phyloP scores from a whole-genome alignment of 345 rosid species.

The Bretschneidera sinensis region DNA sequence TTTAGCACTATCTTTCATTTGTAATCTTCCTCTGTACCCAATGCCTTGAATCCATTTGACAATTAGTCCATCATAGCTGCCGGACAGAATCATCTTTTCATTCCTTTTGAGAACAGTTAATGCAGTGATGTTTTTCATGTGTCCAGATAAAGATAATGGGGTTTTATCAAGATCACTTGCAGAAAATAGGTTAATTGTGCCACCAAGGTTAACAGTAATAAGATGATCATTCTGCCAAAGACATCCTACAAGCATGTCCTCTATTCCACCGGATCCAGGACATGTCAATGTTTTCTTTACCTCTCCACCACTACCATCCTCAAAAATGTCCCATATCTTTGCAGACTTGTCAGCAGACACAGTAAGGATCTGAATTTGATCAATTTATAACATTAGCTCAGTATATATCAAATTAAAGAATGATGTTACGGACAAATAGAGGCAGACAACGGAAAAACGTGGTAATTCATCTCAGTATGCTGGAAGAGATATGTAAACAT shows the following conservation, averaged over 20 bases:
- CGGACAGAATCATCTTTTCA: conserved; percentile 49
- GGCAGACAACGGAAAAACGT: not conserved
- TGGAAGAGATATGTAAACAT: not conserved
- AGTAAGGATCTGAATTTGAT: conserved; percentile 48
- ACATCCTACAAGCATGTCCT: conserved; percentile 79
- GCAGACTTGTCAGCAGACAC: conserved; percentile 85
- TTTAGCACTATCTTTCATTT: conserved; percentile 43
- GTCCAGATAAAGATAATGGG: conserved; percentile 56
- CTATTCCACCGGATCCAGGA: conserved; percentile 51
- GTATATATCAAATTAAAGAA: not conserved
- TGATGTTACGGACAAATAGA: not conserved
- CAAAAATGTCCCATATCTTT: conserved; percentile 64
- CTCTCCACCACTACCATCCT: conserved; percentile 48
- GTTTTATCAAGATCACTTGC: conserved; percentile 59
- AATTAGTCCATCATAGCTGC: conserved; percentile 70
- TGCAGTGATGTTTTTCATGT: conserved; percentile 56
- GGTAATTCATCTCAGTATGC: not conserved
- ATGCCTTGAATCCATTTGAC: conserved; percentile 64
- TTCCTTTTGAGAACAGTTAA: conserved; percentile 40
- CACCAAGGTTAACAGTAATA: conserved; percentile 64
- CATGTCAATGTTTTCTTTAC: conserved; percentile 45
- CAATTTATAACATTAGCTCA: not conserved
- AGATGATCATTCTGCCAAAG: conserved; percentile 74
- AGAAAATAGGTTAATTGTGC: conserved; percentile 47
- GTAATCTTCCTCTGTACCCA: conserved; percentile 53